Evolutionary conservation across 192 early-diverging fungal species (phyloP), one percentile per base, ranked within the genome.

Genomic region (Chytriomyces confervae): DNA sequence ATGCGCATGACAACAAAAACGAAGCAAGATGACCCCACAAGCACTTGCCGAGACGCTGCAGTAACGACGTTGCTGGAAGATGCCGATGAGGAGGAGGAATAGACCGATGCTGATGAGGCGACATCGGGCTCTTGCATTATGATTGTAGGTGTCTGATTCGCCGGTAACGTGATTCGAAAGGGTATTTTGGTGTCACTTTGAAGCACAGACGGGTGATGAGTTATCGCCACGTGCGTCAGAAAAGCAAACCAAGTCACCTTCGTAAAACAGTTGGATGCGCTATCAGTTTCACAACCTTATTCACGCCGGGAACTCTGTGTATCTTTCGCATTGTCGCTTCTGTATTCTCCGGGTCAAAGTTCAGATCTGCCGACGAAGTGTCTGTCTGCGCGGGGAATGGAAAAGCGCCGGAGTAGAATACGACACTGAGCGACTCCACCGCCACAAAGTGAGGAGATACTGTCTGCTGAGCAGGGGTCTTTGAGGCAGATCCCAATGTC

Each of bases 121-220:
- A 20, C 53, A 57, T 57, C 53, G 16, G 20, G 13, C 20, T 57
- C 53, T 20, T 57, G 53, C 0, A 20, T 57, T 13, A 20, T 20
- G 20, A 57, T 57, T 20, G 53, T 57, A 5, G 53, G 53, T 0
- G 53, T 13, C 13, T 57, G 53, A n/a, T 13, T n/a, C 1, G 53
- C 13, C 20, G 53, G 53, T 20, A 57, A 20, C 13, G 20, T n/a
- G 53, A 57, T 57, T n/a, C 53, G 53, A 20, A 57, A 57, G 20
- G 53, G 53, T 57, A 57, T 57, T 57, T 57, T 57, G 16, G 53
- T n/a, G 53, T 57, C 53, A 20, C 53, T 57, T 57, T 57, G 53
- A 57, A 57, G 53, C 13, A 57, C 53, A 57, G 53, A 20, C 13
- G 53, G 53, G 20, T 57, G 20, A 57, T 13, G 20, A 57, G 53